phyloP scores from a whole-genome alignment of 345 rosid genomes.

The Arabidopsis arenosa region DNA sequence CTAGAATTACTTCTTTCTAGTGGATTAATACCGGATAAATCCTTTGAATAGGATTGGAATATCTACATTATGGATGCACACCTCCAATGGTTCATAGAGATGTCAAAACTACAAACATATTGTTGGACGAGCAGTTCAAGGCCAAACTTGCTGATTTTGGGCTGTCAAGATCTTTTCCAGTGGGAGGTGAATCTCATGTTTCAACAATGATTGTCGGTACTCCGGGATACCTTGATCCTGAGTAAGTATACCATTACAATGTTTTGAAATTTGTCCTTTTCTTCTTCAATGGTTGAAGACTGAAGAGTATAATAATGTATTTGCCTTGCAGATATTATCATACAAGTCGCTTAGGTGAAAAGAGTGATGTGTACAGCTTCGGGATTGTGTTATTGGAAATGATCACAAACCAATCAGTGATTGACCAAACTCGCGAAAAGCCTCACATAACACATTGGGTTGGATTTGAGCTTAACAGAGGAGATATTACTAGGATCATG shows the following conservation, averaged over 20 bases:
- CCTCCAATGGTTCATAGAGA: too few species aligned
- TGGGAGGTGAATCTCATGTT: slow-evolving; percentile 30
- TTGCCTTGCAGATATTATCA: slow-evolving; percentile 15
- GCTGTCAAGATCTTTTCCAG: slow-evolving; percentile 42
- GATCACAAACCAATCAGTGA: slow-evolving; percentile 37
- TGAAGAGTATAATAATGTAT: too few species aligned
- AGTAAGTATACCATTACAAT: slow-evolving; percentile 35
- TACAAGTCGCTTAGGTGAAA: slow-evolving; percentile 29
- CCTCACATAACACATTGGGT: slow-evolving; percentile 20
- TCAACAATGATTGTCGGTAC: slow-evolving; percentile 26
- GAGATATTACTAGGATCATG: slow-evolving; percentile 17
- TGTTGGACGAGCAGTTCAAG: slow-evolving; percentile 43
- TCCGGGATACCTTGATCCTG: slow-evolving; percentile 57
- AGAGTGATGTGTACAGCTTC: slow-evolving; percentile 39
- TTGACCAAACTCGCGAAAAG: slow-evolving; percentile 12
- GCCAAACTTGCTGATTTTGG: slow-evolving; percentile 61
- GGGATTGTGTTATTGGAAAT: slow-evolving; percentile 39
- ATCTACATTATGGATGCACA: too few species aligned
- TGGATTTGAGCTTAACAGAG: background rate
- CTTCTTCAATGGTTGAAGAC: too few species aligned
- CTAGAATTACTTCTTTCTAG: too few species aligned
- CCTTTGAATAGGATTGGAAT: too few species aligned
- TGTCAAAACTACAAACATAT: too few species aligned
- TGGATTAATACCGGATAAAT: too few species aligned
- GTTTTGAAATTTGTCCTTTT: too few species aligned